Evolutionary conservation across 1,139 yeast species (phyloP).

Genomic region (Torulaspora globosa): DNA sequence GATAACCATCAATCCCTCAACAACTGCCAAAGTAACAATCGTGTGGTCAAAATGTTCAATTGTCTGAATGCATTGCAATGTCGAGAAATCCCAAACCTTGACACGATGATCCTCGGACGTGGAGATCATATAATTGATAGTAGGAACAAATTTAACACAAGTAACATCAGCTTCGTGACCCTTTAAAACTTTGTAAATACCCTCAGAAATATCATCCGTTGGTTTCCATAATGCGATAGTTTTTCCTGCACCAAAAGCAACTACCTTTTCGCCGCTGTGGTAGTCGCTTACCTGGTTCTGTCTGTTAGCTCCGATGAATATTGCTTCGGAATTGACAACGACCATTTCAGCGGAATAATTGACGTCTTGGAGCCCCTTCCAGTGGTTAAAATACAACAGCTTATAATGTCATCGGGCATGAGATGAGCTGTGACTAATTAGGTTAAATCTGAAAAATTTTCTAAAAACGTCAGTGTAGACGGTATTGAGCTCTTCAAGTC

Average conservation of each 20-base stretch:
- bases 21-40: conserved; percentile 44
- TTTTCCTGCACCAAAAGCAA: conserved; percentile 76
- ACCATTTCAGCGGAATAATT: conserved; percentile 7
- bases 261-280: conserved; percentile 39
- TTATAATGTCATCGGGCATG: not conserved
- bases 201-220: conserved; percentile 39
- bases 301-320: conserved; percentile 75
- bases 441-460: conserved; percentile 9
- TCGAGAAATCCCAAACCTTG: conserved; percentile 52
- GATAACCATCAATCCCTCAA: conserved; percentile 44
- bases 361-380: not conserved
- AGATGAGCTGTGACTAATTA: conserved; percentile 11
- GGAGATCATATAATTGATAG: conserved; percentile 48
- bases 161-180: conserved; percentile 56
- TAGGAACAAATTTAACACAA: conserved; percentile 55
- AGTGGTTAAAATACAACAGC: not conserved
- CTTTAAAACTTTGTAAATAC: conserved; percentile 55
- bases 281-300: conserved; percentile 67
- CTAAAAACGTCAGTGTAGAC: conserved; percentile 1
- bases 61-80: conserved; percentile 37
- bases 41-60: conserved; percentile 45
- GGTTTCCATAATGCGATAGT: conserved; percentile 78
- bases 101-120: conserved; percentile 63
- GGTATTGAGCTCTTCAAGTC: not conserved
- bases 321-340: conserved; percentile 43